Evolutionary conservation across 768 basidiomycete genomes (phyloP), one percentile per base, ranked within the genome.

Genomic region (Lactarius akahatsu): DNA sequence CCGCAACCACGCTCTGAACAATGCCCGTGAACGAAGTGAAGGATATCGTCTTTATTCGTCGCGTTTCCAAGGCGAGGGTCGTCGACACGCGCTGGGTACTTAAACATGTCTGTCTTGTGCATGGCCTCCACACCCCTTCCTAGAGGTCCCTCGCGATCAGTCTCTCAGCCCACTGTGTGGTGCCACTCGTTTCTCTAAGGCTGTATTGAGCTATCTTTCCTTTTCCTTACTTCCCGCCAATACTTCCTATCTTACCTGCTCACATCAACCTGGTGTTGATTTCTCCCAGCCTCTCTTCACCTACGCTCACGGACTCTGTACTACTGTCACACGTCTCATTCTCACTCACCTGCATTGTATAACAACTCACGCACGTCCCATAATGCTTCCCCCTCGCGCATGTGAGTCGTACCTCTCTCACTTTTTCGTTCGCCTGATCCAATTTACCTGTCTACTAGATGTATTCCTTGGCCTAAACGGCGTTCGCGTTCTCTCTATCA

Each of bases 301-400:
- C 38, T 50, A 43, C 40, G 38, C 26, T 57, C 38, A 57, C 47
- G 45, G 45, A 62, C 61, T 26, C 30, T 50, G 32, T 45, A 30
- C 61, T 50, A 47, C n/a, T 50, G 56, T 28, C 60, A 34, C 61
- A 62, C 57, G 2, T 32, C 32, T 15, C 7, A 52, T 52, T 52
- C 23, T 36, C 47, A 36, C 50, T 59, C 58, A 59, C 11, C n/a
- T 45, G 40, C n/a, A 58, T 38, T 28, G 15, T 47, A 58, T 59
- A 63, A 61, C 34, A 63, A 59, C 52, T 13, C 13, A 59, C 62
- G 57, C 57, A 15, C 26, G 45, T n/a, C n/a, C 23, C 28, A 20
- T 59, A 32, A 70, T 70, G 70, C 41, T 70, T 55, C 67, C 70
- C 45, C 70, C 70, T 63, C 67, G 64, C 55, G 70, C 61, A n/a